Evolutionary conservation across 768 basidiomycete species (phyloP), one percentile per base, ranked within the genome.

Genomic region (Bullera alba): DNA sequence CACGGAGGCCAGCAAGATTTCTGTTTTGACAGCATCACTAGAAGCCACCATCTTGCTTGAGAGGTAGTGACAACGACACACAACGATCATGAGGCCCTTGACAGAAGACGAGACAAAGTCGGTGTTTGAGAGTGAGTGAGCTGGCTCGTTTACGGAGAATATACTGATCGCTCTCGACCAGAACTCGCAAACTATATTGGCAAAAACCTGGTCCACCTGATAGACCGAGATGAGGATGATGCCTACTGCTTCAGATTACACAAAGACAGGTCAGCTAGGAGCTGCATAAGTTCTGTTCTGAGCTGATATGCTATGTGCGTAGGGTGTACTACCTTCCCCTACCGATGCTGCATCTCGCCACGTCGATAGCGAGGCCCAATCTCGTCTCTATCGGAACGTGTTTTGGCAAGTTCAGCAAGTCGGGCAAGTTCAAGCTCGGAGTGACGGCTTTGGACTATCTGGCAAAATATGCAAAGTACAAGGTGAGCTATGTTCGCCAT

Each of bases 151-250:
- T 19, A 41, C 22, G 28, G 15, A 32, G 2, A 30, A n/a, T 42
- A 21, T 15, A 21, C 47, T 46, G 46, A 48, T 28, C 17, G 50
- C 22, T 22, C 12, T n/a, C n/a, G n/a, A n/a, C n/a, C 38, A 74
- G 73, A 99, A 73, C 81, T 99, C 34, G 90, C 95, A 41, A 96
- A 95, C 75, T 99, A 95, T 73, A 87, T 99, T 65, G 95, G 95
- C 54, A 92, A 91, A 74, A 97, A 97, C 65, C 79, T 99, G 16
- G 84, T 97, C 26, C 88, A 95, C 69, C 79, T 96, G 56, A 87
- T 97, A 54, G 93, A 97, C 78, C 78, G 92, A 65, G 81, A 84
- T 58, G 92, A 95, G 69, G 71, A 72, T 38, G 92, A 95, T 65
- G 83, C 88, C 14, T 86, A 93, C 73, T 95, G 92, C 75, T 96